Evolutionary conservation across 2,329 filamentous ascomycete genomes (phyloP), one percentile per base, ranked within the genome.

Genomic region (Fusarium transvaalense): DNA sequence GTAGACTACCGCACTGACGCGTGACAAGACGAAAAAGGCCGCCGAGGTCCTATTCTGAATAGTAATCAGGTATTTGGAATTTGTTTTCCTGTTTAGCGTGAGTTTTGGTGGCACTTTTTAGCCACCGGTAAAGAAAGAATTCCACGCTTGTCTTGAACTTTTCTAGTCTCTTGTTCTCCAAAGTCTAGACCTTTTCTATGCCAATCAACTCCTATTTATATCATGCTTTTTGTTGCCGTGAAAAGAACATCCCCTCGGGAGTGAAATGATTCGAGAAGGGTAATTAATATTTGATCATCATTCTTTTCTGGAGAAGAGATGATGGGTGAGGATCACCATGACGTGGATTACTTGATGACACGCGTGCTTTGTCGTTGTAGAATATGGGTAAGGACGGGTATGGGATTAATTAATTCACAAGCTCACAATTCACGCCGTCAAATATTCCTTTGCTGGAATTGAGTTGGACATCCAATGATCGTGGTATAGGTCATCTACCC

Each of bases 41-140:
- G 17, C 46, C 46, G 32, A 50, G 31, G 21, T 15, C n/a, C n/a
- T n/a, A n/a, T n/a, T 3, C 6, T 38, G 47, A 51, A 51, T 39
- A 29, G 47, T 51, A 51, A 51, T 51, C 47, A 39, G 31, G 23
- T 39, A 51, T 51, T 51, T 51, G 47, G 47, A 51, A 51, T 51
- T 38, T 9, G 17, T 42, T n/a, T n/a, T 23, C 2, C 9, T 19
- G 13, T 2, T 29, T 23, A 50, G 46, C 21, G 46, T 10, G 10
- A 29, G 15, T 14, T 43, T 43, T 43, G 46, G 17, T 51, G 47
- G 34, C 32, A 34, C 25, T 31, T n/a, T n/a, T n/a, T 42, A 9
- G 42, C n/a, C 12, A 31, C 17, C 15, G 19, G 21, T 8, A 25
- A 21, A 23, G 14, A 25, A 21, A 23, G 14, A 34, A 48, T 50